Evolutionary conservation across 140 eudicot genomes (phyloP).

Genomic region (Erigeron philadelphicus): DNA sequence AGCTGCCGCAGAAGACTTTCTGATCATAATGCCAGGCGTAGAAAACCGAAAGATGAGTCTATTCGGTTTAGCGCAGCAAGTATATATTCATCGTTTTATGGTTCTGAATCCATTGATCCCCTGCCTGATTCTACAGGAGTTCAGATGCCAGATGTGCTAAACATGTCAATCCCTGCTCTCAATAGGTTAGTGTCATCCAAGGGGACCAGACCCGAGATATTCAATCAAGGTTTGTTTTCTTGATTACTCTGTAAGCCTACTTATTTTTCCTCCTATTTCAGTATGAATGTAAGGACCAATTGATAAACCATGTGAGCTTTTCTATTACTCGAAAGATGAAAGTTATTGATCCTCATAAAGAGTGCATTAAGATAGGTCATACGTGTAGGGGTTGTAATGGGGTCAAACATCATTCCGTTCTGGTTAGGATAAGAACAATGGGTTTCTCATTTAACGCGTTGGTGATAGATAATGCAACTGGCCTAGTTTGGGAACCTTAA

Average conservation of each 20-base stretch:
- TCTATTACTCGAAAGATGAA: no score
- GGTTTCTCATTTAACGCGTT: no score
- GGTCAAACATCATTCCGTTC: no score
- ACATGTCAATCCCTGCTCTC: conserved; percentile 32
- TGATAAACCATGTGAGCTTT: neutral
- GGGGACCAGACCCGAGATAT: conserved; percentile 35
- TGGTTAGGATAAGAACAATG: no score
- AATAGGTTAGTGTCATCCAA: conserved; percentile 36
- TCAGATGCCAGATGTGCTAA: conserved; percentile 32
- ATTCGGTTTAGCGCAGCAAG: conserved; percentile 50
- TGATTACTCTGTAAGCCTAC: neutral
- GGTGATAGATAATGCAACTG: no score
- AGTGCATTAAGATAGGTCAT: no score
- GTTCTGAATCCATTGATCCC: conserved; percentile 39
- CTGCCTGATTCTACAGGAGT: conserved; percentile 37
- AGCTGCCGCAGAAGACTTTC: conserved; percentile 85
- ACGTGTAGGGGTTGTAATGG: no score
- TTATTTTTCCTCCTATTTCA: neutral
- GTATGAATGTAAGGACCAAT: neutral
- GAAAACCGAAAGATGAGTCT: conserved; percentile 71
- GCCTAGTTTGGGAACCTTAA: no score
- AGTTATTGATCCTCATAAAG: no score
- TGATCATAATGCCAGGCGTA: conserved; percentile 92
- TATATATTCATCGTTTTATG: conserved; percentile 53
- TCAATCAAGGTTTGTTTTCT: conserved; percentile 45